Conservation (phyloP, 2,329 filamentous ascomycete species). For the Alternaria incomplexa region DNA sequence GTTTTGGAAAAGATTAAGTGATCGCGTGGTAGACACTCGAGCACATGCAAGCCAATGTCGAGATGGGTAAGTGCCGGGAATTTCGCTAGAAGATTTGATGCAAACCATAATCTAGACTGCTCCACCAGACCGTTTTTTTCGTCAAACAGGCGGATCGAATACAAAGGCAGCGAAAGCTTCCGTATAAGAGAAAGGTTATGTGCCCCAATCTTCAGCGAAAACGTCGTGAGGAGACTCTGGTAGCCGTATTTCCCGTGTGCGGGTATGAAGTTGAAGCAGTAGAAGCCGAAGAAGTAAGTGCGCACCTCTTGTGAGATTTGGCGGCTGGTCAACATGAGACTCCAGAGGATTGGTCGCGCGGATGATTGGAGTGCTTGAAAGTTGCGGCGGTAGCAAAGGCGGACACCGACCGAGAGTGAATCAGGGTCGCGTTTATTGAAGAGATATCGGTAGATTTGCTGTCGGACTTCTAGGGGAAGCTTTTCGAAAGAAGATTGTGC, state of each 20-base stretch:
- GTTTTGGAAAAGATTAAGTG: neutral
- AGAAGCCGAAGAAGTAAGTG: neutral
- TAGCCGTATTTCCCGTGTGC: neutral
- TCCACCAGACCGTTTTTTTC: neutral
- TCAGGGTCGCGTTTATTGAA: neutral
- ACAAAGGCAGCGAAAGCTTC: neutral
- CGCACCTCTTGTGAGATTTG: neutral
- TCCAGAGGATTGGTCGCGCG: neutral
- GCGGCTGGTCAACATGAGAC: neutral
- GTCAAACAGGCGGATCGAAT: neutral
- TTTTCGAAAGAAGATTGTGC: neutral
- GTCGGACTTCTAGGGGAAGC: neutral
- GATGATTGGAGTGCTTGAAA: neutral
- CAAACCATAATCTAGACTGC: neutral
- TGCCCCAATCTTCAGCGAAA: neutral
- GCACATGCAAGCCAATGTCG: neutral
- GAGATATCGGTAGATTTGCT: neutral
- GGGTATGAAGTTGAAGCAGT: neutral
- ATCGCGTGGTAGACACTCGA: neutral
- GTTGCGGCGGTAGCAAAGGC: neutral
- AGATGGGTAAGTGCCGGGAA: neutral
- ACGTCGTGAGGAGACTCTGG: neutral
- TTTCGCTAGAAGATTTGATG: neutral
- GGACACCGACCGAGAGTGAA: neutral
- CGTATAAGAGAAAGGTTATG: neutral